Evolutionary conservation across 345 rosid species (phyloP).

Genomic region (Arabis hirsuta): DNA sequence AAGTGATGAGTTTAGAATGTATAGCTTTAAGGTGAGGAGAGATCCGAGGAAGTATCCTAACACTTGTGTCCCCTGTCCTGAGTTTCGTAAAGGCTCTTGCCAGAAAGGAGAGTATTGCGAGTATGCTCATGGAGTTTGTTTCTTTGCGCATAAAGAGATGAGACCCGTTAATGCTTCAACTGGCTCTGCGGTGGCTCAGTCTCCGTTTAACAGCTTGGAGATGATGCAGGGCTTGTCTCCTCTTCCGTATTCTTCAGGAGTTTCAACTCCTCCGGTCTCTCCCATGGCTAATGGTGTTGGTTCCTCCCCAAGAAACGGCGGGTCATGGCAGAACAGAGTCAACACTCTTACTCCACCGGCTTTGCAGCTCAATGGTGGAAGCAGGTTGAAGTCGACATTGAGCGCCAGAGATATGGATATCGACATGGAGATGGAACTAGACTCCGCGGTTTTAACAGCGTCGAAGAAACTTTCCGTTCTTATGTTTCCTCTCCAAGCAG

Average conservation of each 20-base stretch:
- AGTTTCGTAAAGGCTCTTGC: constrained; percentile 93
- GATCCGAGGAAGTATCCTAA: constrained; percentile 94
- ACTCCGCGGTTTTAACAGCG: constrained; percentile 40
- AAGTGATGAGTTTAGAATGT: constrained; percentile 95
- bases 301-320: constrained; percentile 42
- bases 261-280: constrained; percentile 67
- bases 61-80: constrained; percentile 96
- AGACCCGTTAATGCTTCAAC: constrained; percentile 92
- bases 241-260: constrained; percentile 55
- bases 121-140: constrained; percentile 98
- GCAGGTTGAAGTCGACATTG: constrained; percentile 77
- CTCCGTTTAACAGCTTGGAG: constrained; percentile 37
- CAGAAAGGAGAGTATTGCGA: constrained; percentile 90
- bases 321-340: constrained; percentile 81
- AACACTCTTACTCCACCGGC: constrained; percentile 64
- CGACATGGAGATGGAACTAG: constrained; percentile 76
- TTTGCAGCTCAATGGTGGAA: constrained; percentile 55
- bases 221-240: constrained; percentile 76
- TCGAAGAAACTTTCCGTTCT: constrained; percentile 69
- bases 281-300: constrained; percentile 39
- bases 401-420: constrained; percentile 79
- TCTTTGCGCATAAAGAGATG: constrained; percentile 95
- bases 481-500: constrained; percentile 56
- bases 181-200: constrained; percentile 79
- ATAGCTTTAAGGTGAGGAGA: constrained; percentile 86